Conservation (phyloP, 2,329 filamentous ascomycete species). For the Periglandula ipomoeae region DNA sequence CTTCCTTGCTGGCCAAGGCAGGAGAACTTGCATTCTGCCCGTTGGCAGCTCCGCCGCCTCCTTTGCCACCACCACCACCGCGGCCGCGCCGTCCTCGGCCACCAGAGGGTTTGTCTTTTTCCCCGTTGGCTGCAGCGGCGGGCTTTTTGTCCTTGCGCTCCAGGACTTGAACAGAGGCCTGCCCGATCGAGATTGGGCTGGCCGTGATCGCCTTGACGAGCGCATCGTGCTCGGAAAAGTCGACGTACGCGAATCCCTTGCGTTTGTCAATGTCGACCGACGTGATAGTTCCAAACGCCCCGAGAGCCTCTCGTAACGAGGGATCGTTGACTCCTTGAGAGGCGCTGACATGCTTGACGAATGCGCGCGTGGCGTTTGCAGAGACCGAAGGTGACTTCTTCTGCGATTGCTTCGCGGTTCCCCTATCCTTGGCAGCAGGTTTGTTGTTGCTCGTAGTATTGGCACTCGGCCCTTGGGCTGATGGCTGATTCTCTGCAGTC, state of each 20-base stretch:
- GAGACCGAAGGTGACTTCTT: conserved; percentile 24
- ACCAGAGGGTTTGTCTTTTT: conserved; percentile 19
- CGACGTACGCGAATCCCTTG: conserved; percentile 89
- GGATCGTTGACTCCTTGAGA: conserved; percentile 87
- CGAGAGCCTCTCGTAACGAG: conserved; percentile 64
- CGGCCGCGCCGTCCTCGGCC: conserved; percentile 24
- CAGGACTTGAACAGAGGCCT: conserved; percentile 78
- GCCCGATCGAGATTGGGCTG: conserved; percentile 72
- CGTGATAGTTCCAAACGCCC: conserved; percentile 62
- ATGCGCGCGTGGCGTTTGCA: conserved; percentile 53
- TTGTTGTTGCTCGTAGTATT: conserved; percentile 8
- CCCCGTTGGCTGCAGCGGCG: conserved; percentile 7
- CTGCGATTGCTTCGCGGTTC: conserved; percentile 18
- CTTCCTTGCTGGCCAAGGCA: conserved; percentile 1
- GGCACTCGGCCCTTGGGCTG: conserved; percentile 1
- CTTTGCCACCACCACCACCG: conserved; percentile 19
- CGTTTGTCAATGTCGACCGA: conserved; percentile 89
- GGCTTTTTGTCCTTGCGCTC: conserved; percentile 62
- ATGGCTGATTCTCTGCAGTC: conserved; percentile 9
- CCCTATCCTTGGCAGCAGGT: conserved; percentile 4
- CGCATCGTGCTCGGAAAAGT: conserved; percentile 66
- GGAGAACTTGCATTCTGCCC: conserved; percentile 5
- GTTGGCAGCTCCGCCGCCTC: conserved; percentile 10
- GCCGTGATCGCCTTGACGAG: conserved; percentile 72
- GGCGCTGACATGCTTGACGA: conserved; percentile 75